Evolutionary conservation across 345 rosid genomes (phyloP).

Genomic region (Moricandia arvensis): DNA sequence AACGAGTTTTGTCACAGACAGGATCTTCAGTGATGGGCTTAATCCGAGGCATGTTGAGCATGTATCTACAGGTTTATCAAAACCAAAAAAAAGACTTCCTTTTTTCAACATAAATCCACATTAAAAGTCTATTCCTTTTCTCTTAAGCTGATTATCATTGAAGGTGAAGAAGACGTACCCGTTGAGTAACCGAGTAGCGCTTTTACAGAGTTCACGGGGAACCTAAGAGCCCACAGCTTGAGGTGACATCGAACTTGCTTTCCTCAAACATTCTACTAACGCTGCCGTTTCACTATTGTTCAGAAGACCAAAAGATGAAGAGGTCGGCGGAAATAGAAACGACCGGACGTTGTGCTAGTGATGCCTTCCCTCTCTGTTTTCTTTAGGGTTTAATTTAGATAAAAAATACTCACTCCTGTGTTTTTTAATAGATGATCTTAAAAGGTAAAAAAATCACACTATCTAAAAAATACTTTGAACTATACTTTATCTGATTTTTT

Average conservation of each 20-base stretch:
- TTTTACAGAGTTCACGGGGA: conserved; percentile 78
- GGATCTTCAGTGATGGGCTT: conserved; percentile 86
- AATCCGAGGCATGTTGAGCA: conserved; percentile 75
- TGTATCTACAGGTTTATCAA: conserved; percentile 49
- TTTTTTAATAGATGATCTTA: too few species aligned
- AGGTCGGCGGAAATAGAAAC: conserved; percentile 3
- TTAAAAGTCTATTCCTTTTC: neutral
- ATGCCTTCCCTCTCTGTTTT: neutral
- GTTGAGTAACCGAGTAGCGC: conserved; percentile 55
- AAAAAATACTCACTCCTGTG: too few species aligned
- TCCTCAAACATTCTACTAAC: conserved; percentile 55
- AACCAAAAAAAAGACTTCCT: neutral
- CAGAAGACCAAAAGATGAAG: neutral
- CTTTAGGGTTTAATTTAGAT: conserved; percentile 27
- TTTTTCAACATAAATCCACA: conserved; percentile 6
- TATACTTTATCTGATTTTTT: too few species aligned
- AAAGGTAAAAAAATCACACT: too few species aligned
- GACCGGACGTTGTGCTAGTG: neutral
- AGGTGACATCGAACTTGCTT: conserved; percentile 69
- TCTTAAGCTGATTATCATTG: neutral
- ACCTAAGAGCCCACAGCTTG: conserved; percentile 75
- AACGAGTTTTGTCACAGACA: conserved; percentile 57
- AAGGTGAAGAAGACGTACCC: conserved; percentile 47
- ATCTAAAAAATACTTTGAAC: too few species aligned
- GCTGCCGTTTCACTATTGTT: neutral